These are phyloP conservation scores for Sporothrix globosa DNA, from an alignment of 2,329 filamentous ascomycete genomes.

Conservation along the genomic window DNA sequence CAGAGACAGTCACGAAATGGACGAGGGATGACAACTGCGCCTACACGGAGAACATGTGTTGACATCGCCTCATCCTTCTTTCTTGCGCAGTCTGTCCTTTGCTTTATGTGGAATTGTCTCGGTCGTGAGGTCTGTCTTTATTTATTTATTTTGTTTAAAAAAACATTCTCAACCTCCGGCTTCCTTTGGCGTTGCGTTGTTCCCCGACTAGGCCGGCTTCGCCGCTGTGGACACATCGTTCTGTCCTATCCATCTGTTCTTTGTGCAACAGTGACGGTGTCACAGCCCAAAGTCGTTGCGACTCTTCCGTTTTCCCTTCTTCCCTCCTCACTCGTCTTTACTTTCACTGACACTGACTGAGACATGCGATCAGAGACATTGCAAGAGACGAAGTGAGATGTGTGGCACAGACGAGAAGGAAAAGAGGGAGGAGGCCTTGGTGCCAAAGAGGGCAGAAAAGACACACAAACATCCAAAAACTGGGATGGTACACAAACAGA, in stretches of 20 bases:
- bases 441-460: too few species aligned
- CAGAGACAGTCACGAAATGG: not conserved
- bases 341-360: not conserved
- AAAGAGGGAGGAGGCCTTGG: not conserved
- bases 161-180: too few species aligned
- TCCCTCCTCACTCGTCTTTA: too few species aligned
- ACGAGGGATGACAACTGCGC: not conserved
- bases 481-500: not conserved
- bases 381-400: not conserved
- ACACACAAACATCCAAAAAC: too few species aligned
- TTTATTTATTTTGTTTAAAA: not conserved
- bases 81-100: not conserved
- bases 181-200: not conserved
- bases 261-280: not conserved
- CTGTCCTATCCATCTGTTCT: not conserved
- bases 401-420: not conserved
- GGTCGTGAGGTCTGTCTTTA: not conserved
- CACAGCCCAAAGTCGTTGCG: not conserved
- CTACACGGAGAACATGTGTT: not conserved
- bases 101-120: not conserved
- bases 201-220: constrained; percentile 2
- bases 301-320: too few species aligned
- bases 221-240: not conserved
- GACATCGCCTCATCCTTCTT: constrained; percentile 3
- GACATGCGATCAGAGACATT: constrained; percentile 18